Percentiles rank a stretch among this genome's conserved stretches.
Conservation (phyloP, 345 rosid genomes). For the Salix udensis region DNA sequence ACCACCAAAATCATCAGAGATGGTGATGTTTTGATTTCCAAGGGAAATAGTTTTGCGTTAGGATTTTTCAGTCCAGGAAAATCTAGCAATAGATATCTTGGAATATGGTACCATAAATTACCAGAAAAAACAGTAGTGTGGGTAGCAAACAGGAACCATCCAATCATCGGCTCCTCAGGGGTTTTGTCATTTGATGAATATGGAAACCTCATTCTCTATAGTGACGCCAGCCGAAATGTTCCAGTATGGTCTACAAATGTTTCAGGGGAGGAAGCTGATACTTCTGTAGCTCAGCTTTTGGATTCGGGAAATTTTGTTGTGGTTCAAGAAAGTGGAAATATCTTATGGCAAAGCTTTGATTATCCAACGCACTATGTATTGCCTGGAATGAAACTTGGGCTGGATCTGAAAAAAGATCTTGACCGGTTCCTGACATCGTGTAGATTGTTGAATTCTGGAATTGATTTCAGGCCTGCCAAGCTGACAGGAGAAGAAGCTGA, state of each 20-base stretch:
- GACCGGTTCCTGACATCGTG: not conserved
- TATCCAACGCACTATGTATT: not conserved
- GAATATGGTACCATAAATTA: not conserved
- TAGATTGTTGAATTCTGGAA: too few species aligned
- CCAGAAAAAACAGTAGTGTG: conserved; percentile 1
- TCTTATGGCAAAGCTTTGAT: not conserved
- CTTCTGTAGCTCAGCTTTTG: conserved; percentile 4
- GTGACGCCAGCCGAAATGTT: not conserved
- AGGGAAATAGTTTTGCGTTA: not conserved
- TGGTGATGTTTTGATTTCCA: conserved; percentile 8
- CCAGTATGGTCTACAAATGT: conserved; percentile 11
- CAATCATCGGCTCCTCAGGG: conserved; percentile 5
- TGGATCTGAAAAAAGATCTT: too few species aligned
- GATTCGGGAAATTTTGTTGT: conserved; percentile 13
- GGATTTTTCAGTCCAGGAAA: conserved; percentile 18
- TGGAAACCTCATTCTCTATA: not conserved
- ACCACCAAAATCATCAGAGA: not conserved
- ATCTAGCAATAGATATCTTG: not conserved
- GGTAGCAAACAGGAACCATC: conserved; percentile 14
- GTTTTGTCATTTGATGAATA: not conserved
- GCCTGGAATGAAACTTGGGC: not conserved
- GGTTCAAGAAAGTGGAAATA: not conserved
- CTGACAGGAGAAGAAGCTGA: too few species aligned
- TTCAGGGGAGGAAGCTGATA: too few species aligned
- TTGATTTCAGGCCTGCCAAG: too few species aligned